phyloP scores from a whole-genome alignment of 768 basidiomycete species.

The Psilocybe cubensis region DNA sequence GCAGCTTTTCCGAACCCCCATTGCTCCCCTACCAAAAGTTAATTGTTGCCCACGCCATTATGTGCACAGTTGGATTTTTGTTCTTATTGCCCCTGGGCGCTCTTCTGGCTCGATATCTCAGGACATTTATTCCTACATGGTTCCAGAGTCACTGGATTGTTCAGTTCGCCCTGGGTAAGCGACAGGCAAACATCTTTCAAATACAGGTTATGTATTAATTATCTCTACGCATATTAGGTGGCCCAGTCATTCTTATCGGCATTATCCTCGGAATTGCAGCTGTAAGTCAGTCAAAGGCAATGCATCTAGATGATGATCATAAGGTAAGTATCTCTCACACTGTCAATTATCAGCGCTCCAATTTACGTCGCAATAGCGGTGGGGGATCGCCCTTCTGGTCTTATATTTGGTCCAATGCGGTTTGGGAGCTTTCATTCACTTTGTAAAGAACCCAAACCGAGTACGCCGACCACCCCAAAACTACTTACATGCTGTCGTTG shows the following conservation, averaged over 20 bases:
- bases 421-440: conserved; percentile 58
- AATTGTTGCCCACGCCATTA: conserved; percentile 57
- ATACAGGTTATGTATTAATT: conserved; percentile 1
- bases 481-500: conserved; percentile 59
- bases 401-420: conserved; percentile 52
- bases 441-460: conserved; percentile 44
- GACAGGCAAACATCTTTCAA: not conserved
- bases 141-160: conserved; percentile 54
- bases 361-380: conserved; percentile 34
- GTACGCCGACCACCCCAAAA: conserved; percentile 53
- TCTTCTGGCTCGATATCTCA: conserved; percentile 54
- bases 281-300: conserved; percentile 34
- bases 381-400: conserved; percentile 52
- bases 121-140: conserved; percentile 53
- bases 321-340: conserved; percentile 37
- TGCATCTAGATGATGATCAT: conserved; percentile 49
- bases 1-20: conserved; percentile 29
- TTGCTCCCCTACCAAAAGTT: conserved; percentile 50
- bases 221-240: conserved; percentile 36
- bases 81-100: conserved; percentile 56
- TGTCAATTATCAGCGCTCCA: not conserved
- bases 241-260: conserved; percentile 45
- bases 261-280: conserved; percentile 47
- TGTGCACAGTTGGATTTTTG: conserved; percentile 54
- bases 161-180: conserved; percentile 50